Evolutionary conservation across 257 asterid genomes (phyloP), one percentile per base, ranked within the genome.

Genomic region (Fraxinus pennsylvanica): DNA sequence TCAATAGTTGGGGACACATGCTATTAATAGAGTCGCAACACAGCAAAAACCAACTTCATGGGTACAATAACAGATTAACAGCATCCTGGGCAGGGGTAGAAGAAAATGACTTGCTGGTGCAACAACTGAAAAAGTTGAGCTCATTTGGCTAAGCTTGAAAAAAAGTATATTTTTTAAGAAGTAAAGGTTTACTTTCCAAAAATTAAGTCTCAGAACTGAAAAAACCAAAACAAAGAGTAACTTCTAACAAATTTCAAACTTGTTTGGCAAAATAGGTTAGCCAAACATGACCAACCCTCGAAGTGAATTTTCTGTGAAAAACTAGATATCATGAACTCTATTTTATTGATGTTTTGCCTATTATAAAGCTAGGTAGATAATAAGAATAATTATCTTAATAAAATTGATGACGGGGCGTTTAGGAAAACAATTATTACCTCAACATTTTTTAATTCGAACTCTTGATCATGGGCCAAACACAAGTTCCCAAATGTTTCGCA

Each of bases 401-500:
- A 21, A 27, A 21, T 6, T 29, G 33, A 41, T 13, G 10, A 21
- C 6, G 30, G 9, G 15, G 35, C 25, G 14, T 9, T 54, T 14
- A 25, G 35, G 19, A 66, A 82, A 8, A 57, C 2, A 12, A 36
- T 6, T 63, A 81, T 33, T 81, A 91, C 99, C 99, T 95, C 99
- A 25, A 95, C 94, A 81, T 92, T 87, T 91, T 84, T 93, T 79
- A 89, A 47, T 68, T 92, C 96, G 80, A 95, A 95, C 80, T 91
- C 99, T 45, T 87, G 86, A 67, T 93, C 91, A 86, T 91, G 90
- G 73, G 98, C 98, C 86, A 95, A 87, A 78, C 97, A 90, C 50
- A 81, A 63, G 87, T 89, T 95, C 75, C 99, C 99, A 83, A 90
- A 95, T 81, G 99, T 95, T 80, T 95, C 99, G 76, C 96, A 90